Percentiles rank a stretch among this genome's conserved stretches.
These are phyloP conservation scores for Thymus mandschuricus DNA, from an alignment of 257 asterid species.

Conservation along the genomic window DNA sequence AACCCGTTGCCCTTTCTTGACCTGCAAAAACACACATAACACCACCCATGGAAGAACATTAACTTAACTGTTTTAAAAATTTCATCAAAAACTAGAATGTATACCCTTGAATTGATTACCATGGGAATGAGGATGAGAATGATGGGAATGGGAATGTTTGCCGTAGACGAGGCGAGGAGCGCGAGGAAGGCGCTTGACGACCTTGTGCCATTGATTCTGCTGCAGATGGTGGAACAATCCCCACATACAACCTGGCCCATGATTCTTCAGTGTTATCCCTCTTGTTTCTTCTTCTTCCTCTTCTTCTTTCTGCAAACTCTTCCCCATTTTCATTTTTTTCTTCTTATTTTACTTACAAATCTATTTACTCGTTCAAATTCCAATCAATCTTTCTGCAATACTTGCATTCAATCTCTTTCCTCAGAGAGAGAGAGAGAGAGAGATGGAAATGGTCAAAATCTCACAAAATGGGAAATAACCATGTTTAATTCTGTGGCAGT, in stretches of 20 bases:
- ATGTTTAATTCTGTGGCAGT: slow-evolving; percentile 34
- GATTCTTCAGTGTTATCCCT: slow-evolving; percentile 36
- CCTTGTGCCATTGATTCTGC: slow-evolving; percentile 49
- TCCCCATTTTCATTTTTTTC: slow-evolving; percentile 39
- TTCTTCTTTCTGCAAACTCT: slow-evolving; percentile 43
- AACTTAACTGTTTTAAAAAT: no score
- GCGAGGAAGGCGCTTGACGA: slow-evolving; percentile 58
- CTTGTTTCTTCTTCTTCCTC: slow-evolving; percentile 33
- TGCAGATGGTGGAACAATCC: slow-evolving; percentile 68
- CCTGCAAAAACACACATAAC: slow-evolving; percentile 32
- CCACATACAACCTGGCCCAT: slow-evolving; percentile 60
- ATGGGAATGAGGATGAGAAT: no score
- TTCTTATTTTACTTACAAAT: neutral
- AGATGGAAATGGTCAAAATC: neutral
- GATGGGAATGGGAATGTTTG: slow-evolving; percentile 28
- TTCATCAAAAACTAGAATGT: no score
- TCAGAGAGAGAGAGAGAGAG: neutral
- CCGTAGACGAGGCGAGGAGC: slow-evolving; percentile 36
- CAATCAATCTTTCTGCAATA: neutral
- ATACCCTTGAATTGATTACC: no score
- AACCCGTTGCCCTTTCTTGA: slow-evolving; percentile 26
- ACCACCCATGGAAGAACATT: no score
- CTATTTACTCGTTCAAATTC: neutral
- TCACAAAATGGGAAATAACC: slow-evolving; percentile 24
- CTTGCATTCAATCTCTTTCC: neutral